Evolutionary conservation across 2,329 filamentous ascomycete genomes (phyloP), one percentile per base, ranked within the genome.

Genomic region (Arachnomyces sp.): DNA sequence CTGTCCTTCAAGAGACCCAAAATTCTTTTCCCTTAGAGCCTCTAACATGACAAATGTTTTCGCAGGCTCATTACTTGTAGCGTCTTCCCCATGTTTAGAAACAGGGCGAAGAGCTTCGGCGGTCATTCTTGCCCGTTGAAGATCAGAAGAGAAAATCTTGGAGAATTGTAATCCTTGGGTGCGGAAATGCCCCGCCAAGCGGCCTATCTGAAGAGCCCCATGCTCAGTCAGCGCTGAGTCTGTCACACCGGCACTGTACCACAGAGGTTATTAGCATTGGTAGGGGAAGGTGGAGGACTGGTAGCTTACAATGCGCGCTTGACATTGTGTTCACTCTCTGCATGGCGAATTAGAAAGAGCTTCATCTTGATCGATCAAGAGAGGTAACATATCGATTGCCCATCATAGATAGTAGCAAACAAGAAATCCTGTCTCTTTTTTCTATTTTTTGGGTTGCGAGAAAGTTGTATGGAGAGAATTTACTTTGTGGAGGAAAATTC

Each of bases 271-370:
- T 25, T 25, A 25, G 21, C 21, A 5, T 25, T 25, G 21, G 5
- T 30, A n/a, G 31, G 38, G 31, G 31, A 13, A 41, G 30, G 31
- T 4, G 28, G 18, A 31, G 29, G 15, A 34, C 28, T 33, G 35
- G 28, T 38, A 37, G 43, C 38, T 43, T 52, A 49, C 52, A 48
- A 46, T 50, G 52, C 49, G 74, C 38, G 83, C 82, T 50, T 48
- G 44, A 92, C 82, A 61, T 95, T 95, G 66, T 94, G 86, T 51
- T 92, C 84, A 9, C 86, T 90, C 67, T 94, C 87, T 58, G 82
- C 87, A 69, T 94, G 88, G 43, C 88, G 81, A 55, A 93, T 78
- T 52, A 94, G 73, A 53, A 89, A 78, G 40, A 95, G 63, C 56
- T 72, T 74, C 75, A 83, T 77, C 28, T 39, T 51, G 39, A 29